Percentiles rank a stretch among this genome's conserved stretches.
phyloP scores from a whole-genome alignment of 2,329 filamentous ascomycete species.

The Thielaviopsis cerberus region DNA sequence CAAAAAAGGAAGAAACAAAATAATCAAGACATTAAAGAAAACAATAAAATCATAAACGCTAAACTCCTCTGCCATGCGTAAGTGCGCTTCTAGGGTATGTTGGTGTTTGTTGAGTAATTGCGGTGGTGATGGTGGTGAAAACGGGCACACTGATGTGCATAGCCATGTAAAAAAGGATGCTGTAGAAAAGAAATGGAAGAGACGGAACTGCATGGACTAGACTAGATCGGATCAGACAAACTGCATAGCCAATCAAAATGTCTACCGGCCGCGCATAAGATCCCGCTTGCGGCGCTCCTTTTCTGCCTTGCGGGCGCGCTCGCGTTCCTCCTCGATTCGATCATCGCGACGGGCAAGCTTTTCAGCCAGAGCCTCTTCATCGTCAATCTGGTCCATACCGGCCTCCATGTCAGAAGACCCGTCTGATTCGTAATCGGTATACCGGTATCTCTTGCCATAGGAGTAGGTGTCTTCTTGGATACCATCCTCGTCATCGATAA shows the following conservation, averaged over 20 bases:
- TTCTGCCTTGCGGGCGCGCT: conserved; percentile 40
- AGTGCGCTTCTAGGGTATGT: conserved; percentile 4
- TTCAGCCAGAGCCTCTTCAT: conserved; percentile 48
- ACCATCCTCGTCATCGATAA: conserved; percentile 42
- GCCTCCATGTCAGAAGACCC: conserved; percentile 64
- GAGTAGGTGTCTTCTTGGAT: conserved; percentile 27
- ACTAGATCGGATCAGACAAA: background rate
- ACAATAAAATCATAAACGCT: conserved; percentile 1
- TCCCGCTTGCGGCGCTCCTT: conserved; percentile 37
- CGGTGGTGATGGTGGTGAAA: background rate
- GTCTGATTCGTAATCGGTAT: conserved; percentile 41
- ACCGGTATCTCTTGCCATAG: conserved; percentile 4
- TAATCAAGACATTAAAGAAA: background rate
- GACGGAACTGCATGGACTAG: background rate
- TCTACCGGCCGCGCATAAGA: conserved; percentile 13
- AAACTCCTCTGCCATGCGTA: conserved; percentile 6
- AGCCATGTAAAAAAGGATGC: background rate
- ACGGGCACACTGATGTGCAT: background rate
- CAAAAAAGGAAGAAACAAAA: background rate
- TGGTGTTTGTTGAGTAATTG: background rate
- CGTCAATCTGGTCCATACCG: conserved; percentile 52
- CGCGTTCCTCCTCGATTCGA: conserved; percentile 41
- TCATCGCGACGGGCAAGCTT: conserved; percentile 49
- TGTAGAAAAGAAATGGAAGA: background rate
- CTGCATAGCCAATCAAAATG: background rate